Base-by-base conservation (phyloP, 306 rosid species). In the Morella rubra region DNA sequence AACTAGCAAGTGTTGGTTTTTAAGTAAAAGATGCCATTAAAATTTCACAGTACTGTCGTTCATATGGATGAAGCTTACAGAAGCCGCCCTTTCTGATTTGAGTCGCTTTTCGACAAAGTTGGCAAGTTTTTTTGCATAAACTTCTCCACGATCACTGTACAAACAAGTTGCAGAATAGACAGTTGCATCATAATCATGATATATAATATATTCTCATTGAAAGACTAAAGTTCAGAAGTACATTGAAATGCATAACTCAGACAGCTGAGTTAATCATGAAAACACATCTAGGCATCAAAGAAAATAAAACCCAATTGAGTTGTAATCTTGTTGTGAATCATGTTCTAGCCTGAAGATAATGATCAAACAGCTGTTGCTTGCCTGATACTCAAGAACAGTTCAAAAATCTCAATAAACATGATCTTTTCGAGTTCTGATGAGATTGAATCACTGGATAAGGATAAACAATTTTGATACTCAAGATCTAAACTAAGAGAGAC, bases 11-110 rank as follows among this genome's bases (percentile, higher is more conserved):
- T 44, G 73, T 59, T 27, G 67, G 47, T 76, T 79, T 32, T 62
- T 44, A 18, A 59, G 45, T 69, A 66, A 73, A 69, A 74, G 61
- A 56, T 54, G 49, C 49, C 59, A 78, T 60, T 72, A 76, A 76
- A 82, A 46, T 52, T 46, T 78, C 49, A 83, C 44, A 73, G 52
- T 61, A 73, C 47, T 62, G 53, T 65, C 73, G 41, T 66, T 65
- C 65, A 77, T 69, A 49, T 22, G 71, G 82, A 68, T 49, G 78
- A 78, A 76, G 80, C 97, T 89, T 92, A 95, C 99, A 80, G 97
- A 92, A 84, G 99, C 99, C 74, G 99, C 96, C 18, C 99, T 85
- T 81, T 95, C 99, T 62, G 97, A 87, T 86, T 92, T 95, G 86
- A 92, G 89, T 80, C 99, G 93, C 75, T 95, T 95, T 79, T 89